Evolutionary conservation across 2,329 filamentous ascomycete genomes (phyloP), one percentile per base, ranked within the genome.

Genomic region (Fusarium continuum): DNA sequence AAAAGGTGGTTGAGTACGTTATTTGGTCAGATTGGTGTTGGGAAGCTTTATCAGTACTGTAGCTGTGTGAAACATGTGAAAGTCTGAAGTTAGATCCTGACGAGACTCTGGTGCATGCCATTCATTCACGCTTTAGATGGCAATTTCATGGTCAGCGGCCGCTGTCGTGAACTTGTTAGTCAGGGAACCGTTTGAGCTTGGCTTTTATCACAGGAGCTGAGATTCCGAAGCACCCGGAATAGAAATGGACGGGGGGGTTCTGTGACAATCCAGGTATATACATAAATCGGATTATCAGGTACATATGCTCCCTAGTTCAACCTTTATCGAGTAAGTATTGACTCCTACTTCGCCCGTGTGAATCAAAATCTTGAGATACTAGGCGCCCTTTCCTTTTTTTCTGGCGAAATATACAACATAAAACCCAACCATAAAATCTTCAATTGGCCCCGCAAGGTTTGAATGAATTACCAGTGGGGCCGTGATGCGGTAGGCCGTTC

Each of bases 41-140:
- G 34, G 25, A 32, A 63, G 23, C 29, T 55, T 40, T 39, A 26
- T 58, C 19, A n/a, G n/a, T 13, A 25, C 9, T 40, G 43, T 31
- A 36, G n/a, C 13, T 49, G 39, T 36, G 23, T 28, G 25, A 54
- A 49, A 50, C 61, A 62, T 52, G 55, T 52, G 56, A 58, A n/a
- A n/a, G n/a, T 43, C 43, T 55, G 20, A n/a, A n/a, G n/a, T 49
- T 50, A 41, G n/a, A 35, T 45, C 43, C 29, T 20, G 38, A 13
- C 49, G 17, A 56, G 47, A 16, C 35, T 56, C 43, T 48, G 48
- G 56, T 40, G 47, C 56, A 63, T 59, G 29, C 46, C 47, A 49
- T 64, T 40, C 47, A 49, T 64, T 40, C 31, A 47, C 29, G 41
- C 28, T 54, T 35, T 34, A 45, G 39, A 39, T 34, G 31, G 34